Conservation (phyloP, 495 filamentous ascomycete species). For the Bathelium albidoporum region DNA sequence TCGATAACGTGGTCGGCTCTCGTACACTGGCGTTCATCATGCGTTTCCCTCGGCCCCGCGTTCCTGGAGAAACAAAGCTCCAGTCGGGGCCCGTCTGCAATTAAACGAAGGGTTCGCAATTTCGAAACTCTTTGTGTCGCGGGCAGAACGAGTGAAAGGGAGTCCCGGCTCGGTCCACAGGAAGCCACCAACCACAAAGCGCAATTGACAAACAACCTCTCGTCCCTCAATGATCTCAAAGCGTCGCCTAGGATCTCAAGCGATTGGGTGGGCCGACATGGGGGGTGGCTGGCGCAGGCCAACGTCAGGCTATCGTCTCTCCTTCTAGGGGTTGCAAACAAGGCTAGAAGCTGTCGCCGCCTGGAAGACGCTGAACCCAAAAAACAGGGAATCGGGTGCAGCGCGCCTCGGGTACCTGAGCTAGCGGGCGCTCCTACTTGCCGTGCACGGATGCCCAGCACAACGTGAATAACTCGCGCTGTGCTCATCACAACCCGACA, state of each 20-base stretch:
- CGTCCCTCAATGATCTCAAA: constrained; percentile 3
- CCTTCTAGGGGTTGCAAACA: neutral
- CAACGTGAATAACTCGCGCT: neutral
- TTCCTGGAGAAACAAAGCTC: neutral
- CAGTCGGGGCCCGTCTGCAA: neutral
- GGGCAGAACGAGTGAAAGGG: neutral
- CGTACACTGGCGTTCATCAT: neutral
- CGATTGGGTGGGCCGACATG: neutral
- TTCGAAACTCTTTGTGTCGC: constrained; percentile 4
- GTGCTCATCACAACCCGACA: neutral
- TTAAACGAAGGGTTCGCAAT: neutral
- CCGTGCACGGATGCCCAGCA: neutral
- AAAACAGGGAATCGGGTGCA: neutral
- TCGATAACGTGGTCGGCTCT: neutral
- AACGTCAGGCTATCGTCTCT: no score
- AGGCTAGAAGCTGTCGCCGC: neutral
- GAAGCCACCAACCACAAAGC: neutral
- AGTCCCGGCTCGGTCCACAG: neutral
- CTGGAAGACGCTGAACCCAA: neutral
- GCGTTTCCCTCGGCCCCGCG: neutral
- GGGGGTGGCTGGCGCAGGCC: no score
- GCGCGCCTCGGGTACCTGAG: neutral
- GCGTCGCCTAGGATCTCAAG: neutral
- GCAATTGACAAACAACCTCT: neutral
- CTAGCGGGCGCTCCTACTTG: neutral